These are phyloP conservation scores for Sphaerulina musiva DNA, from an alignment of 2,329 filamentous ascomycete species.

Conservation along the genomic window DNA sequence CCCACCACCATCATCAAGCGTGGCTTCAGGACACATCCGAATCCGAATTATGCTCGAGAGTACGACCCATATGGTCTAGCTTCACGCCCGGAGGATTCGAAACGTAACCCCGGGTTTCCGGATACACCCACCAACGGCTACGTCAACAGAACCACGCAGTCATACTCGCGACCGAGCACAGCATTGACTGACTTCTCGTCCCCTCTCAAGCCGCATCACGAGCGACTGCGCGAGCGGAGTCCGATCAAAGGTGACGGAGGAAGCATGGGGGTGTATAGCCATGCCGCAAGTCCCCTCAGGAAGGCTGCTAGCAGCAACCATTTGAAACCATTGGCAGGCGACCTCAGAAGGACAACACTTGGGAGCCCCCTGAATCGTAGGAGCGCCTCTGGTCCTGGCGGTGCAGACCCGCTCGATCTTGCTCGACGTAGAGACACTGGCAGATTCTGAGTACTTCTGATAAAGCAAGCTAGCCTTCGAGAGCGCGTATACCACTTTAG, in stretches of 20 bases:
- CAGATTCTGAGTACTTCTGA: conserved; percentile 20
- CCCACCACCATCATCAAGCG: conserved; percentile 61
- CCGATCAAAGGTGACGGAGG: conserved; percentile 59
- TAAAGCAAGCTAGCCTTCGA: no score
- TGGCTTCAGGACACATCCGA: conserved; percentile 73
- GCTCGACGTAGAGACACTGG: conserved; percentile 26
- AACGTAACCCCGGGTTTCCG: conserved; percentile 20
- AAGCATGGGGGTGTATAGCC: conserved; percentile 70
- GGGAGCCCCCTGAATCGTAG: conserved; percentile 42
- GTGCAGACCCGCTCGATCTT: conserved; percentile 12
- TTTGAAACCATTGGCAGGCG: conserved; percentile 28
- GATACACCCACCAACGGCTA: conserved; percentile 16
- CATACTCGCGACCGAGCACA: conserved; percentile 34
- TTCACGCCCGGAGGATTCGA: conserved; percentile 16
- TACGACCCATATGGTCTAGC: conserved; percentile 57
- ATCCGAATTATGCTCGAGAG: conserved; percentile 64
- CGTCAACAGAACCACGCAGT: conserved; percentile 32
- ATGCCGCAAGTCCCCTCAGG: conserved; percentile 74
- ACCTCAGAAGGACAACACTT: conserved; percentile 11
- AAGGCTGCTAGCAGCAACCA: conserved; percentile 62
- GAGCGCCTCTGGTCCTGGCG: conserved; percentile 34
- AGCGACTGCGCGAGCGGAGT: conserved; percentile 47
- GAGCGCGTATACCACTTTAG: no score
- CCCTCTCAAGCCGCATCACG: conserved; percentile 41
- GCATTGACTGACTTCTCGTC: conserved; percentile 38